Conservation (phyloP, 2,329 filamentous ascomycete species). For the Fusarium proliferatum region DNA sequence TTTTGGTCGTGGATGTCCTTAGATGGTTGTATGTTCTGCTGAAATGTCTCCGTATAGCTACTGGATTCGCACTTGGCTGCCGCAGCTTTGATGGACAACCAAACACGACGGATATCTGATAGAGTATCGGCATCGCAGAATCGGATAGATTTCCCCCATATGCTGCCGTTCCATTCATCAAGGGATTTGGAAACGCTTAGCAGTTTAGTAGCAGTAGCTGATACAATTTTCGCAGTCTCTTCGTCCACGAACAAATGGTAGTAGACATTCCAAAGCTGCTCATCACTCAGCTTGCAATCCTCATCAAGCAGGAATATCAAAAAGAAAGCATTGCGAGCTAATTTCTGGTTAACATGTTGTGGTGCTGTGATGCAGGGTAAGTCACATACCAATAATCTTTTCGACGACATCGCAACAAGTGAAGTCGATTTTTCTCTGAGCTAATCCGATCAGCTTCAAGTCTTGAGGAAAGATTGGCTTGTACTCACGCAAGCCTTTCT, state of each 20-base stretch:
- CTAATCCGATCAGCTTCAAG: slow-evolving; percentile 45
- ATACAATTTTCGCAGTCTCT: slow-evolving; percentile 51
- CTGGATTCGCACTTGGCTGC: slow-evolving; percentile 25
- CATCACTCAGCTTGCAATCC: slow-evolving; percentile 35
- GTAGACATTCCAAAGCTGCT: slow-evolving; percentile 64
- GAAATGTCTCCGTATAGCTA: slow-evolving; percentile 17
- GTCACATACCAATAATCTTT: slow-evolving; percentile 59
- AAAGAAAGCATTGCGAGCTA: slow-evolving; percentile 67
- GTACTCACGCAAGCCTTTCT: slow-evolving; percentile 52
- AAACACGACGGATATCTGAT: slow-evolving; percentile 52
- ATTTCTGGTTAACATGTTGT: background rate
- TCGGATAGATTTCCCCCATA: slow-evolving; percentile 57
- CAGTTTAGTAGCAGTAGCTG: slow-evolving; percentile 58
- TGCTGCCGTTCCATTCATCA: slow-evolving; percentile 56
- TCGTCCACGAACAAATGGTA: slow-evolving; percentile 62
- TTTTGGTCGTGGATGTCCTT: slow-evolving; percentile 19
- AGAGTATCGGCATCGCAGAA: slow-evolving; percentile 64
- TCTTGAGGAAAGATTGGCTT: background rate
- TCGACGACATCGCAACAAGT: slow-evolving; percentile 67
- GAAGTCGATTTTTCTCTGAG: slow-evolving; percentile 59
- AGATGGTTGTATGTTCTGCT: slow-evolving; percentile 35
- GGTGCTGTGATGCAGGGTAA: background rate
- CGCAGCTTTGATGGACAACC: slow-evolving; percentile 44
- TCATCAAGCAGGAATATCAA: slow-evolving; percentile 63
- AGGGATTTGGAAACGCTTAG: slow-evolving; percentile 51